A percentile compares a stretch with the other conserved stretches of the same genome.
Conservation (phyloP, 2,329 filamentous ascomycete species). For the Simplicillium aogashimaense region DNA sequence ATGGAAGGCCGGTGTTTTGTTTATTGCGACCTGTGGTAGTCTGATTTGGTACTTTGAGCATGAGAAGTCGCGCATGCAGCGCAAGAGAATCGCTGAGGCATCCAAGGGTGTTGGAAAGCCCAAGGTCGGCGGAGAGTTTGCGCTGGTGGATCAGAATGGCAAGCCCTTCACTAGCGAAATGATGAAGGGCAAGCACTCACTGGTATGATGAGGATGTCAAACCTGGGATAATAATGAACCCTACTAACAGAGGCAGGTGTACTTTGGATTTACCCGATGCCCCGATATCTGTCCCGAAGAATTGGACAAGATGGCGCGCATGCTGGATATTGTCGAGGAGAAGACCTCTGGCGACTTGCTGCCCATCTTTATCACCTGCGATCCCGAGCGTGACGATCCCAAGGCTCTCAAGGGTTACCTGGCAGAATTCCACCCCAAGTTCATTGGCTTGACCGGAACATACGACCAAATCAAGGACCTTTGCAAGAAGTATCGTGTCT, state of each 20-base stretch:
- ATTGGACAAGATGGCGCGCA: slow-evolving; percentile 97
- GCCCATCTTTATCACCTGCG: slow-evolving; percentile 91
- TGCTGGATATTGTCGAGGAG: slow-evolving; percentile 65
- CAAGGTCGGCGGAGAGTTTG: slow-evolving; percentile 84
- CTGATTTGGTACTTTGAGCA: slow-evolving; percentile 86
- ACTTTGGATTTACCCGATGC: slow-evolving; percentile 97
- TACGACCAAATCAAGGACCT: slow-evolving; percentile 91
- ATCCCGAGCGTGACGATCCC: slow-evolving; percentile 84
- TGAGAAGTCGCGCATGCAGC: slow-evolving; percentile 85
- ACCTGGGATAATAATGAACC: not conserved
- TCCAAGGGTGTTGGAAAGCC: slow-evolving; percentile 88
- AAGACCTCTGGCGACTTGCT: slow-evolving; percentile 44
- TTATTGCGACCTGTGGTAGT: slow-evolving; percentile 66
- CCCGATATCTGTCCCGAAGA: slow-evolving; percentile 98
- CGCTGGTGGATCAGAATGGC: slow-evolving; percentile 73
- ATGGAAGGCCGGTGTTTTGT: slow-evolving; percentile 79
- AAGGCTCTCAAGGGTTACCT: slow-evolving; percentile 78
- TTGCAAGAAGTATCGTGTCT: slow-evolving; percentile 93
- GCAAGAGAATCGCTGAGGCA: slow-evolving; percentile 80
- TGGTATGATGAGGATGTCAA: slow-evolving; percentile 40
- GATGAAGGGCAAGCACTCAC: slow-evolving; percentile 75
- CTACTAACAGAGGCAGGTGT: slow-evolving; percentile 51
- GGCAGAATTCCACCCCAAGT: slow-evolving; percentile 76
- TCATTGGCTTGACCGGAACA: slow-evolving; percentile 83
- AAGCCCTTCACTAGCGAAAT: slow-evolving; percentile 67